Evolutionary conservation across 164 flowering plant species (phyloP).

Genomic region (Houttuynia cordata): DNA sequence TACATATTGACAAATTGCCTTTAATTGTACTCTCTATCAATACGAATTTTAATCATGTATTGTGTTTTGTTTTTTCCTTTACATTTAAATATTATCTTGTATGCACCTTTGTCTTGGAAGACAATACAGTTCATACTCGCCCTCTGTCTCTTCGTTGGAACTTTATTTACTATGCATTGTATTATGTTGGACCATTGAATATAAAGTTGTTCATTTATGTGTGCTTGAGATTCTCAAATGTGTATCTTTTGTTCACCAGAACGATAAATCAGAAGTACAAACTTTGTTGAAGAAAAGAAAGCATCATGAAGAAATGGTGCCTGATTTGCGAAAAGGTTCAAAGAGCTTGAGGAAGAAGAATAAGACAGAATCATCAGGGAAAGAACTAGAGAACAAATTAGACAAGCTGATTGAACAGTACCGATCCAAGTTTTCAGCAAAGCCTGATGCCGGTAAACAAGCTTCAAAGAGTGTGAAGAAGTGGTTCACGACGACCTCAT

Average conservation of each 20-base stretch:
- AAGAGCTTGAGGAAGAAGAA: constrained; percentile 17
- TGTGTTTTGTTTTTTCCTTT: too few relatives aligned
- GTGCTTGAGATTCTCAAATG: neutral
- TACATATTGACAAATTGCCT: too few relatives aligned
- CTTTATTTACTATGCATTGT: neutral
- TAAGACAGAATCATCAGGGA: constrained; percentile 21
- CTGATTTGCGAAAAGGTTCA: constrained; percentile 9
- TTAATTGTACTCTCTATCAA: too few relatives aligned
- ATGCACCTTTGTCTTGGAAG: constrained; percentile 1
- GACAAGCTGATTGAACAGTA: constrained; percentile 71
- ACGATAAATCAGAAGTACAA: neutral
- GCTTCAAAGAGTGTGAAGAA: constrained; percentile 17
- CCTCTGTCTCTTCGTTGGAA: neutral
- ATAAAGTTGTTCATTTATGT: neutral
- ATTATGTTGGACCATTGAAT: too few relatives aligned
- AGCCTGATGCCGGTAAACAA: constrained; percentile 27
- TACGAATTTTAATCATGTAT: too few relatives aligned
- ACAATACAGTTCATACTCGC: neutral
- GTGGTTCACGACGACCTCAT: constrained; percentile 13
- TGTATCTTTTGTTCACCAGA: neutral
- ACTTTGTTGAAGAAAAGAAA: constrained; percentile 26
- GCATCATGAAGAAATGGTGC: constrained; percentile 11
- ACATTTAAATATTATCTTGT: too few relatives aligned
- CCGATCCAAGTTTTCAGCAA: constrained; percentile 45
- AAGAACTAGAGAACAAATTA: constrained; percentile 52